Evolutionary conservation across 139 green algal genomes (phyloP), one percentile per base, ranked within the genome.

Genomic region (Coccomyxa sp.): DNA sequence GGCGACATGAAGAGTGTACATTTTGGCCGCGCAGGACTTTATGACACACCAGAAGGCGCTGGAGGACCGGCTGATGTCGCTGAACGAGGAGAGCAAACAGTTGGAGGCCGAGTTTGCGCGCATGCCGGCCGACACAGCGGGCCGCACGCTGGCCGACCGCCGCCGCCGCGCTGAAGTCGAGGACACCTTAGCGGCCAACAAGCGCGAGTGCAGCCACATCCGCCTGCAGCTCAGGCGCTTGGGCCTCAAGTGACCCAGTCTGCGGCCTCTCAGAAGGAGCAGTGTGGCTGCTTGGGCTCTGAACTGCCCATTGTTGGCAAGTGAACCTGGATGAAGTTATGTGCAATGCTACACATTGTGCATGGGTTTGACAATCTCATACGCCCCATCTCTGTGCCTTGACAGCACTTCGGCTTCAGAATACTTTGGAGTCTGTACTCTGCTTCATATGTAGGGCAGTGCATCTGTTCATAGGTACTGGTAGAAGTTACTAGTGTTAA

Each of bases 121-220:
- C 76, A 91, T 94, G 89, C 81, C 81, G 14, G 75, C 85, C 32
- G 80, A 85, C 77, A 71, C 18, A 1, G 87, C 81, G 9, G 91
- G 91, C 1, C 86, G 85, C 79, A 93, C 82, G 21, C n/a, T 89
- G 31, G 58, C 82, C n/a, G 85, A 91, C 79, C 88, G 90, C 28
- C 82, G 83, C 63, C 89, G 91, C 75, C 91, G 91, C 63, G 79
- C 76, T 18, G 84, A 88, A 57, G 86, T 94, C 81, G 90, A 94
- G 85, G 45, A 71, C 28, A 87, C 90, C 13, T 75, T 94, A 63
- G 90, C 92, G 59, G 76, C 59, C 13, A 79, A 94, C 7, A 66
- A 68, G 16, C 76, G 74, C 28, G 79, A 90, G 60, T 85, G 86
- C 66, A 91, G 84, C 74, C 81, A 45, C 27, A 82, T 87, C 27